phyloP scores from a whole-genome alignment of 768 basidiomycete species.

The Steccherinum ochraceum region DNA sequence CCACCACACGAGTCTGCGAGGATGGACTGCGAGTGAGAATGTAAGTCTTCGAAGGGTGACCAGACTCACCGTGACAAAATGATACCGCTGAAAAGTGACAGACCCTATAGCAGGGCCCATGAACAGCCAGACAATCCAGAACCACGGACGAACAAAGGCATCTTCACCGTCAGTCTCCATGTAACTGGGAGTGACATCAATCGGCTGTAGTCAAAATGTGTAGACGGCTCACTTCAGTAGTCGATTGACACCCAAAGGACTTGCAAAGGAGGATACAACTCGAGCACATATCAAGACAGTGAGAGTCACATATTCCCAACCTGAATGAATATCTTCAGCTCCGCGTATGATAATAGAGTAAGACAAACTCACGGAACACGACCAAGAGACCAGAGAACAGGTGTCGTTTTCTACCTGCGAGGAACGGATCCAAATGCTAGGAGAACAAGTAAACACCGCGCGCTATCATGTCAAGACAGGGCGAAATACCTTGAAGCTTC shows the following conservation, averaged over 20 bases:
- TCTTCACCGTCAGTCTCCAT: slow-evolving; percentile 47
- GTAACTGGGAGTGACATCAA: slow-evolving; percentile 41
- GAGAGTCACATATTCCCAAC: slow-evolving; percentile 12
- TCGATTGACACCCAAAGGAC: slow-evolving; percentile 25
- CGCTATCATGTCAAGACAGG: too few species aligned
- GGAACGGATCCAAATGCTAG: slow-evolving; percentile 14
- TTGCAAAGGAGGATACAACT: slow-evolving; percentile 13
- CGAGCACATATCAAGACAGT: slow-evolving; percentile 11
- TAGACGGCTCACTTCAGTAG: slow-evolving; percentile 20
- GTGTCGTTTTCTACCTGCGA: slow-evolving; percentile 8
- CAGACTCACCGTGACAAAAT: slow-evolving; percentile 10
- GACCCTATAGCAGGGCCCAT: slow-evolving; percentile 23
- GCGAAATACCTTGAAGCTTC: slow-evolving; percentile 22
- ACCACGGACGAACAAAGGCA: slow-evolving; percentile 53
- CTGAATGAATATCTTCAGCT: slow-evolving; percentile 4
- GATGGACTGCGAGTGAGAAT: neutral
- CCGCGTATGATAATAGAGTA: neutral
- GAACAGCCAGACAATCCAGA: slow-evolving; percentile 56
- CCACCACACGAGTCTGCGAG: slow-evolving; percentile 24
- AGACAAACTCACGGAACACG: slow-evolving; percentile 16
- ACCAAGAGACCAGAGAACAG: slow-evolving; percentile 20
- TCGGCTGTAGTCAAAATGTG: neutral
- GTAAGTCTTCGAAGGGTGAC: neutral
- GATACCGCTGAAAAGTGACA: slow-evolving; percentile 6
- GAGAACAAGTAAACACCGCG: neutral